Evolutionary conservation across 2,329 filamentous ascomycete genomes (phyloP).

Genomic region (Neonectria neomacrospora): DNA sequence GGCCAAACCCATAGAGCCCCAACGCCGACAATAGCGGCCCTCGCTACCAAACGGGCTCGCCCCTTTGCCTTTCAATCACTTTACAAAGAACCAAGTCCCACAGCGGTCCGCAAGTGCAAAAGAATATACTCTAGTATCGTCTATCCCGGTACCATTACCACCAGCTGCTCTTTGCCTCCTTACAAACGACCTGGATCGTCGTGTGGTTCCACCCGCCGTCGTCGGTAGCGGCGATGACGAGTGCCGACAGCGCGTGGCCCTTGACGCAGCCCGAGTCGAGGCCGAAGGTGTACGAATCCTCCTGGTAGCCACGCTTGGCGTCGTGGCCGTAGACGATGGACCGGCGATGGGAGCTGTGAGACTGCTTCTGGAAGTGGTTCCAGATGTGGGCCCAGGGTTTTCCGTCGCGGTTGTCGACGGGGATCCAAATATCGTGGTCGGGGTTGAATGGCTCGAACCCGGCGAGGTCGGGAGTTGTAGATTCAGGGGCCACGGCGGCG

Average conservation of each 20-base stretch:
- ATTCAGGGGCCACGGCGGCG: background rate
- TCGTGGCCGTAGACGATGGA: constrained; percentile 93
- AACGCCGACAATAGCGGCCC: constrained; percentile 12
- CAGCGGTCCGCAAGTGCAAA: background rate
- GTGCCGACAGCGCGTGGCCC: constrained; percentile 78
- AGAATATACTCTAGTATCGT: background rate
- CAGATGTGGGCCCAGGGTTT: constrained; percentile 75
- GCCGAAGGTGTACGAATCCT: constrained; percentile 78
- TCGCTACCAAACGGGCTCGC: background rate
- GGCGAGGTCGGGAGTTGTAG: background rate
- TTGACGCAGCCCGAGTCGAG: constrained; percentile 86
- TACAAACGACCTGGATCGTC: constrained; percentile 57
- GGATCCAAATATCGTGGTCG: constrained; percentile 50
- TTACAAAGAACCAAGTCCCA: background rate
- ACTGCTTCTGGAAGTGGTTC: constrained; percentile 61
- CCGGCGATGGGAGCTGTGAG: constrained; percentile 53
- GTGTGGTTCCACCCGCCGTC: constrained; percentile 50
- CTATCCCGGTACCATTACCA: constrained; percentile 23
- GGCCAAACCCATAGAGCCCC: constrained; percentile 3
- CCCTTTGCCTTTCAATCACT: background rate
- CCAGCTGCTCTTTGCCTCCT: constrained; percentile 37
- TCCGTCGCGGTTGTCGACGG: constrained; percentile 61
- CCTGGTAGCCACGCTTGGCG: constrained; percentile 72
- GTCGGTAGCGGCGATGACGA: constrained; percentile 72
- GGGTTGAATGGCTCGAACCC: constrained; percentile 26